These are phyloP conservation scores for Globisporangium recalcitrans DNA, from an alignment of 352 stramenopile genomes.

Conservation along the genomic window DNA sequence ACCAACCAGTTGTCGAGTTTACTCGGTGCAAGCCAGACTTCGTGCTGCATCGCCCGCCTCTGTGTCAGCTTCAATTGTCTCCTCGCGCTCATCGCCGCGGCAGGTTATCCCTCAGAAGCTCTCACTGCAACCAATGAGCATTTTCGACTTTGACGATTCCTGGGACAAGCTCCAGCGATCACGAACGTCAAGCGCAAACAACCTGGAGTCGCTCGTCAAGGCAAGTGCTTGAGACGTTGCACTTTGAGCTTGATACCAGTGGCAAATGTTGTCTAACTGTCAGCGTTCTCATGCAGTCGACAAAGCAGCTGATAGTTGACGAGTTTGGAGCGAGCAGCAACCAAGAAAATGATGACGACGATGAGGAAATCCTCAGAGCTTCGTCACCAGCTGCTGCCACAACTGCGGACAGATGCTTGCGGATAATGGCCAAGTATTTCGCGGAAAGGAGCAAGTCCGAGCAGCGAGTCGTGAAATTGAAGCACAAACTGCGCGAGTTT, in stretches of 20 bases:
- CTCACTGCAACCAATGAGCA: constrained; percentile 3
- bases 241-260: no score
- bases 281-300: constrained; percentile 1
- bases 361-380: neutral
- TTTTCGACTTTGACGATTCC: constrained; percentile 18
- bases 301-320: constrained; percentile 4
- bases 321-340: constrained; percentile 11
- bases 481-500: constrained; percentile 13
- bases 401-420: constrained; percentile 5
- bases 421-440: constrained; percentile 6
- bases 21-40: constrained; percentile 3
- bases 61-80: neutral
- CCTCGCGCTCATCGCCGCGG: neutral
- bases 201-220: constrained; percentile 13
- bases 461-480: constrained; percentile 3
- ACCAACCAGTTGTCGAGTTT: neutral
- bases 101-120: constrained; percentile 1
- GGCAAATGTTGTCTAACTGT: no score
- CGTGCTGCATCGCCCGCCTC: constrained; percentile 3
- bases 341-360: constrained; percentile 6
- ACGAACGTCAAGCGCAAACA: neutral
- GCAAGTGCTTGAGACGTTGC: no score
- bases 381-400: neutral
- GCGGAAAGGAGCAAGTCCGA: neutral
- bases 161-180: constrained; percentile 13